Conservation (phyloP, 2,329 filamentous ascomycete genomes). For the Cladosporium sp. region DNA sequence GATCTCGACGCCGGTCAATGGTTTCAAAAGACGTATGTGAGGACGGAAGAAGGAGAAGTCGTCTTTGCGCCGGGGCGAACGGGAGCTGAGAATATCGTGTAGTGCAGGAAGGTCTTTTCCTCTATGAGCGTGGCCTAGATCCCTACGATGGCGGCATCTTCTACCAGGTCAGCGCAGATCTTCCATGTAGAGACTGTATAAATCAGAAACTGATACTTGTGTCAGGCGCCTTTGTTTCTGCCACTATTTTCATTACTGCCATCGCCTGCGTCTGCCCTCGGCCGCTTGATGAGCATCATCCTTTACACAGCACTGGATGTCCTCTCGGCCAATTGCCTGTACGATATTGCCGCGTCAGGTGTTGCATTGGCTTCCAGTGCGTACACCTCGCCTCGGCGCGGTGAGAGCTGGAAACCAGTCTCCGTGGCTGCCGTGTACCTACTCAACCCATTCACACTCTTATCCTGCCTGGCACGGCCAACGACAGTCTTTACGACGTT, state of each 20-base stretch:
- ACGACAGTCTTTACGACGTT: constrained; percentile 86
- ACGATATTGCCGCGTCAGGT: constrained; percentile 74
- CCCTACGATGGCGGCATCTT: constrained; percentile 92
- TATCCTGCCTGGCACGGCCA: constrained; percentile 83
- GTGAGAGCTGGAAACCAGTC: constrained; percentile 68
- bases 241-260: constrained; percentile 89
- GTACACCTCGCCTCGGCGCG: constrained; percentile 74
- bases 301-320: constrained; percentile 80
- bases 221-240: constrained; percentile 77
- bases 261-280: constrained; percentile 52
- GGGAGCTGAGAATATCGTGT: constrained; percentile 27
- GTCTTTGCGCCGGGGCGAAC: constrained; percentile 13
- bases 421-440: constrained; percentile 80
- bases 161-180: constrained; percentile 51
- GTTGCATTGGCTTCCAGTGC: constrained; percentile 69
- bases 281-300: constrained; percentile 60
- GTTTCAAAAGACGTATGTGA: constrained; percentile 87
- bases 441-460: constrained; percentile 90
- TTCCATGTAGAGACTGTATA: not conserved
- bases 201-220: not conserved
- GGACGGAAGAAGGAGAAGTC: not conserved
- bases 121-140: constrained; percentile 93
- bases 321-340: constrained; percentile 73
- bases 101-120: constrained; percentile 95
- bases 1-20: constrained; percentile 93